Evolutionary conservation across 78 protist genomes (phyloP).

Genomic region (Dictyostelium brefeldianum): DNA sequence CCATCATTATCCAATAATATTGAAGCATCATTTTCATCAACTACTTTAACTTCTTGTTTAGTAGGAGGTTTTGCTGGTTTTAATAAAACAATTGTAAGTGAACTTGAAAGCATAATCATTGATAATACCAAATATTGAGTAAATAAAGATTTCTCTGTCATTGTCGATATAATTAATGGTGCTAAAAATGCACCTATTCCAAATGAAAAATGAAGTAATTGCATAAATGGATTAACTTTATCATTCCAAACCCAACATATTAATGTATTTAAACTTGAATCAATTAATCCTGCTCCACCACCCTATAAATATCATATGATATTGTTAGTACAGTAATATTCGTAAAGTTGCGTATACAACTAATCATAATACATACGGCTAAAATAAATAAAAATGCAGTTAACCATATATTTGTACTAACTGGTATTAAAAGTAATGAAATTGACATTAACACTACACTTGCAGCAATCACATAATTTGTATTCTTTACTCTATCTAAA

Average conservation of each 20-base stretch:
- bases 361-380: neutral
- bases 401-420: conserved; percentile 14
- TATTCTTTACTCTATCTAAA: conserved; percentile 43
- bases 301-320: conserved; percentile 13
- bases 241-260: conserved; percentile 75
- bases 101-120: conserved; percentile 26
- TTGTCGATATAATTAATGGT: conserved; percentile 21
- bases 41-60: neutral
- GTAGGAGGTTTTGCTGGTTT: conserved; percentile 22
- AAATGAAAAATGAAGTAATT: conserved; percentile 71
- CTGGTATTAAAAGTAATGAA: conserved; percentile 47
- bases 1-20: too few species aligned
- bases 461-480: conserved; percentile 25
- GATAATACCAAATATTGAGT: conserved; percentile 42
- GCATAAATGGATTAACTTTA: conserved; percentile 69
- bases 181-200: conserved; percentile 73
- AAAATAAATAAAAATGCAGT: conserved; percentile 1
- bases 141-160: conserved; percentile 13
- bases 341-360: too few species aligned
- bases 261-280: conserved; percentile 68
- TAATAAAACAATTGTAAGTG: conserved; percentile 2
- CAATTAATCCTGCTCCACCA: conserved; percentile 39
- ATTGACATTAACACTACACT: conserved; percentile 27
- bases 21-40: neutral
- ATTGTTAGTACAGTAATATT: too few species aligned